phyloP scores from a whole-genome alignment of 768 basidiomycete genomes.

The Tricholoma matsutake region DNA sequence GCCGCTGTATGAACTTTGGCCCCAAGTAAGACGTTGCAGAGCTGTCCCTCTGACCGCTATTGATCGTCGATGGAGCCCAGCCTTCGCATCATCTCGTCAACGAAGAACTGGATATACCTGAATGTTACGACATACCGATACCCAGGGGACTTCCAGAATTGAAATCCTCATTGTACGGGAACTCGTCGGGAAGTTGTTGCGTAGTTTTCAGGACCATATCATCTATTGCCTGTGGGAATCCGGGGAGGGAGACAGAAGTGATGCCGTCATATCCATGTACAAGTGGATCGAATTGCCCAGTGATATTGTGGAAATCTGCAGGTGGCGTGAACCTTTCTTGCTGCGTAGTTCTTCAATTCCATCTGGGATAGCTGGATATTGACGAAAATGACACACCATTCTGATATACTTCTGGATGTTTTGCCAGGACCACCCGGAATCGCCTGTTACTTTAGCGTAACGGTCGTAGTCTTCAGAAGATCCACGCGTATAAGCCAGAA shows the following conservation, averaged over 20 bases:
- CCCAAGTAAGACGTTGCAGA: conserved; percentile 11
- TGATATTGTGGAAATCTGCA: conserved; percentile 26
- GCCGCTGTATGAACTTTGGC: neutral
- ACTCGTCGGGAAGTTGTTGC: conserved; percentile 14
- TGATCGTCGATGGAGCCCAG: conserved; percentile 22
- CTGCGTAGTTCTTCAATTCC: conserved; percentile 10
- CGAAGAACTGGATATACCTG: neutral
- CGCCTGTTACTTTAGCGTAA: conserved; percentile 13
- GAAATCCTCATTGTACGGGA: conserved; percentile 23
- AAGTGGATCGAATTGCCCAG: conserved; percentile 22
- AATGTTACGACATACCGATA: conserved; percentile 19
- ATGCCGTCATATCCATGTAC: conserved; percentile 25
- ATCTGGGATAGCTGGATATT: conserved; percentile 10
- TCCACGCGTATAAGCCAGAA: conserved; percentile 23
- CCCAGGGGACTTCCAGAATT: conserved; percentile 31
- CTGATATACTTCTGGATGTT: conserved; percentile 16
- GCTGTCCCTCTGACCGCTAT: conserved; percentile 3
- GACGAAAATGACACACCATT: conserved; percentile 8
- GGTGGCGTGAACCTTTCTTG: conserved; percentile 25
- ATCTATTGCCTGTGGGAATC: conserved; percentile 20
- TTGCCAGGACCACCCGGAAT: conserved; percentile 24
- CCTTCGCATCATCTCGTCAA: conserved; percentile 6
- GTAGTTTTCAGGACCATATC: conserved; percentile 22
- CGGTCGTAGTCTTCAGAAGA: conserved; percentile 24
- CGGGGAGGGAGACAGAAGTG: conserved; percentile 19